Evolutionary conservation across 805 yeast species (phyloP), one percentile per base, ranked within the genome.

Genomic region (Wickerhamomyces bovis): DNA sequence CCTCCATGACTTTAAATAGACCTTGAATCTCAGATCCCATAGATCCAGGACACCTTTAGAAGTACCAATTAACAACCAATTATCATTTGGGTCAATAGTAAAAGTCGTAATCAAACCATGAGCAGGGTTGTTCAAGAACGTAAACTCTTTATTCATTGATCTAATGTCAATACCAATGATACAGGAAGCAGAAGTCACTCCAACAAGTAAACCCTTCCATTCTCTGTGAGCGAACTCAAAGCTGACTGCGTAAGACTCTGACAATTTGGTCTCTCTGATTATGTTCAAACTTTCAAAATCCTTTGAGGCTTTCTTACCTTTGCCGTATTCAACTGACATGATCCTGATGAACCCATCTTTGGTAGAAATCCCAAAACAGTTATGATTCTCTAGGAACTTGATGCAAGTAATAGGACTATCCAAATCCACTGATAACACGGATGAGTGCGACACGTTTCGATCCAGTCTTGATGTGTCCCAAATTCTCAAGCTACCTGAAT

Each of bases 61-160:
- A 0, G 97, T 87, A 0, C 97, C 97, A 2, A 84, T 60, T 9
- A 87, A 61, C 1, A 87, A 60, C 88, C 96, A 88, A 6, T 75
- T 67, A 22, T 69, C 65, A 15, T 71, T 66, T 0, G 66, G 62
- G 45, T 83, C 85, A 20, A 85, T 64, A 1, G 78, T 71, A 56
- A 89, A 77, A 16, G 83, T 66, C 0, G 81, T 75, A 0, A 83
- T 76, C 2, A 77, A 65, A 0, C 98, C 99, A 65, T 81, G 83
- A 2, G 73, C 65, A 0, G 77, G 69, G 5, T 85, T 82, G 50
- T 77, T 82, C 41, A 73, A 73, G 19, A 87, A 54, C 1, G 53
- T 58, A 16, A 67, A 63, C 0, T 63, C 63, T 15, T 56, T 56
- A 33, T 66, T 66, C 82, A 84, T 77, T 1, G 72, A 72, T 39